Base-by-base conservation (phyloP, 106 monocot species). In the Dioscorea alata region DNA sequence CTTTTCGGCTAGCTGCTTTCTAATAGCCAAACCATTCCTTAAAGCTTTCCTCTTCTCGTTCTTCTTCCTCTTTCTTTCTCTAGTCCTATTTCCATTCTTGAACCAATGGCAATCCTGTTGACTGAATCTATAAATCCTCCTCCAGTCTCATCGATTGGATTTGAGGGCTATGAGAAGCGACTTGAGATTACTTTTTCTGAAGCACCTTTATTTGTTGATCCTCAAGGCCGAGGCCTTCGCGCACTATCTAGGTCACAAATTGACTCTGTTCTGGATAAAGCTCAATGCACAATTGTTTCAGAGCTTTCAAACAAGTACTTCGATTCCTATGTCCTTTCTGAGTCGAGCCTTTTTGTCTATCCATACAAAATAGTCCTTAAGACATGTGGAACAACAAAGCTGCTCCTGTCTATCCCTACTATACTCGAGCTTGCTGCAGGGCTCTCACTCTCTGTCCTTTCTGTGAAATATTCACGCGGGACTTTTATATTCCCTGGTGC, bases 131-230 rank as follows among this genome's bases (percentile, higher is more conserved):
- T 51, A 14, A 69, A 59, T 31, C 59, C 75, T 48, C 67, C 67
- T 7, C 74, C 67, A 5, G 60, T 57, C 61, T 86, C 85, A 4
- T 61, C 86, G 1, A 96, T 96, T 21, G 96, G 96, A 12, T 97
- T 97, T 34, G 96, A 96, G 80, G 96, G 96, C n/a, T 96, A 73
- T 48, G 91, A 96, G 76, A 96, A 96, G 69, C 88, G 91, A 65
- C 84, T 97, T 0, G 91, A 97, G 64, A 82, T 97, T 12, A 79
- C 86, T 6, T 91, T 97, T 76, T 86, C 84, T 10, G 74, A 78
- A 23, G 85, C 85, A 2, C 79, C 83, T 25, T 23, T 90, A 64
- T 82, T 79, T 72, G 61, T 74, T 2, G 88, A 88, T 50, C 81
- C 90, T 2, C 59, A 80, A 4, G 79, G 87, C 15, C 58, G n/a